Evolutionary conservation across 148 eudicot species (phyloP).

Genomic region (Salicornia ramosissima): DNA sequence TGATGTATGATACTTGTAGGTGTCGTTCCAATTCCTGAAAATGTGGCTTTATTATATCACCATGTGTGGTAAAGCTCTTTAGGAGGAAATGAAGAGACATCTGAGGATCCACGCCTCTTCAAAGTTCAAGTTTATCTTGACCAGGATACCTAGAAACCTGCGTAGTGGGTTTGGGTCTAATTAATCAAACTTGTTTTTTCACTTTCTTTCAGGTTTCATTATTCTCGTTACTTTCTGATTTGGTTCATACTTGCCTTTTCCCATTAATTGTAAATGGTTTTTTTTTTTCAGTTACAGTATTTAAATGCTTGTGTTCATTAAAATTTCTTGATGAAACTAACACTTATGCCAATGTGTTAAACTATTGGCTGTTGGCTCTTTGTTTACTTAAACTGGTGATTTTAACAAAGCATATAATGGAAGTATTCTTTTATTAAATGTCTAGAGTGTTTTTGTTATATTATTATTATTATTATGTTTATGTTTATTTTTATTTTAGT

Average conservation of each 20-base stretch:
- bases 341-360: not conserved
- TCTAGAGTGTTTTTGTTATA: not conserved
- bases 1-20: conserved; percentile 25
- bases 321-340: not conserved
- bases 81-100: conserved; percentile 35
- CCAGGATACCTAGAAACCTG: too few relatives aligned
- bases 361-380: not conserved
- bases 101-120: conserved; percentile 33
- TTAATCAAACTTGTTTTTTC: too few relatives aligned
- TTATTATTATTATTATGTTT: too few relatives aligned
- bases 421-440: not conserved
- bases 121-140: too few relatives aligned
- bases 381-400: not conserved
- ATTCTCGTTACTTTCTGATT: too few relatives aligned
- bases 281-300: not conserved
- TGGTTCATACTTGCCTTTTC: too few relatives aligned
- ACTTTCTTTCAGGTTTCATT: too few relatives aligned
- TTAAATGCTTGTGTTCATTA: not conserved
- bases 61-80: conserved; percentile 19
- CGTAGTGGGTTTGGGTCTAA: too few relatives aligned
- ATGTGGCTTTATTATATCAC: conserved; percentile 24
- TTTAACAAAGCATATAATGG: not conserved
- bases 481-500: not conserved
- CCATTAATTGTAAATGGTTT: too few relatives aligned
- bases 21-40: conserved; percentile 41